phyloP scores from a whole-genome alignment of 768 basidiomycete genomes.

The Boletus bicolor region DNA sequence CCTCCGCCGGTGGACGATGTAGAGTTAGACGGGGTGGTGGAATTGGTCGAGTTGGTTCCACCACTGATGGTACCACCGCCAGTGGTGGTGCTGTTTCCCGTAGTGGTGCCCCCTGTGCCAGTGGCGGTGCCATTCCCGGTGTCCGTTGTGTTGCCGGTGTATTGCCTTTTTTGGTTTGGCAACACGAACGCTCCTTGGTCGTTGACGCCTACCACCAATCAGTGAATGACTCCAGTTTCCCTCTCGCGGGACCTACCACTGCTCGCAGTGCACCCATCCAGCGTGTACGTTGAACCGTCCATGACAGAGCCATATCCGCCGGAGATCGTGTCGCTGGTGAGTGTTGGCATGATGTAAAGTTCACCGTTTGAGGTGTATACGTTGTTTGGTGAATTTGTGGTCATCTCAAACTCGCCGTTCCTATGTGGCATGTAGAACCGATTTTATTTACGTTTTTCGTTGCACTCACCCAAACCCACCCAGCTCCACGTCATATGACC shows the following conservation, averaged over 20 bases:
- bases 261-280: constrained; percentile 36
- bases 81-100: constrained; percentile 2
- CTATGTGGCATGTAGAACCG: constrained; percentile 15
- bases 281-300: constrained; percentile 37
- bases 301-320: constrained; percentile 36
- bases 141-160: constrained; percentile 2
- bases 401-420: constrained; percentile 58
- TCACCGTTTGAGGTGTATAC: constrained; percentile 46
- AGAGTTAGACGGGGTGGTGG: constrained; percentile 19
- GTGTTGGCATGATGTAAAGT: constrained; percentile 58
- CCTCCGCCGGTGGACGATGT: constrained; percentile 13
- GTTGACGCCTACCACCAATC: constrained; percentile 6
- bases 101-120: not conserved
- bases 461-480: constrained; percentile 47
- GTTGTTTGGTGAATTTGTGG: constrained; percentile 39
- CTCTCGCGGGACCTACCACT: constrained; percentile 1
- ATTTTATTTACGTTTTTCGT: not conserved
- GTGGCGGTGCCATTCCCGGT: not conserved
- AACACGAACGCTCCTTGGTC: constrained; percentile 27
- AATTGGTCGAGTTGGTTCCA: constrained; percentile 25
- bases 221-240: not conserved
- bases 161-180: constrained; percentile 26
- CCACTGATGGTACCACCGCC: not conserved
- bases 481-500: constrained; percentile 50
- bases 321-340: constrained; percentile 47